Base-by-base conservation (phyloP, 176 grass and related monocot genomes). In the Ananas comosus region DNA sequence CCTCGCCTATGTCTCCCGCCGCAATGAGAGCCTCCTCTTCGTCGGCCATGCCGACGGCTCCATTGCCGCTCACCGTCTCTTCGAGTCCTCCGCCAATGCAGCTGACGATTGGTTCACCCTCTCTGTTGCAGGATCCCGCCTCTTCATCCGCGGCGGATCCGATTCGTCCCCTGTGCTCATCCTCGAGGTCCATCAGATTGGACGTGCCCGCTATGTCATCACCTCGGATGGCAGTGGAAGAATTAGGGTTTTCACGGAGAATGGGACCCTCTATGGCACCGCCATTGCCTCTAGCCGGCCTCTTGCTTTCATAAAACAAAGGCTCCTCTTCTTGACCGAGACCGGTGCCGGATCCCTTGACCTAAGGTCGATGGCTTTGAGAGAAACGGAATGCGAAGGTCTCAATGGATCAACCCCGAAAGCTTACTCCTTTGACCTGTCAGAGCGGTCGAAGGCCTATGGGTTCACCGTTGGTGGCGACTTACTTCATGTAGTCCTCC, bases 191-290 rank as follows among this genome's bases (percentile, higher is more conserved):
- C 87, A 92, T 76, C 89, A 86, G 57, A 73, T 88, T 2, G 89
- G 86, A 0, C 83, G 86, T 21, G 64, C 68, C 1, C 86, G 93
- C 13, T 97, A 96, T 74, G 80, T 96, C n/a, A 73, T 96, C 29
- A 80, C 88, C 21, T 88, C 85, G 23, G 93, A 96, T 66, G 76
- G 67, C 6, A 73, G 78, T 17, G 86, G 86, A 56, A 83, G 88
- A 70, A 92, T 96, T 74, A 65, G 89, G 81, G 86, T 92, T 65
- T 96, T 89, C 85, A 92, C 93, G 3, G 93, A 96, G 80, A 92
- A 90, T 67, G 93, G 89, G 72, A 90, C 93, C 56, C 82, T 96
- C 74, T 96, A 89, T 64, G 93, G 91, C 61, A 95, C 86, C 2
- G 91, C 91, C 58, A 90, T 95, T 69, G 87, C 86, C 49, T 90